A percentile compares a stretch with the other conserved stretches of the same genome.
phyloP scores from a whole-genome alignment of 2,329 filamentous ascomycete genomes.

The Penicillium frequentans region DNA sequence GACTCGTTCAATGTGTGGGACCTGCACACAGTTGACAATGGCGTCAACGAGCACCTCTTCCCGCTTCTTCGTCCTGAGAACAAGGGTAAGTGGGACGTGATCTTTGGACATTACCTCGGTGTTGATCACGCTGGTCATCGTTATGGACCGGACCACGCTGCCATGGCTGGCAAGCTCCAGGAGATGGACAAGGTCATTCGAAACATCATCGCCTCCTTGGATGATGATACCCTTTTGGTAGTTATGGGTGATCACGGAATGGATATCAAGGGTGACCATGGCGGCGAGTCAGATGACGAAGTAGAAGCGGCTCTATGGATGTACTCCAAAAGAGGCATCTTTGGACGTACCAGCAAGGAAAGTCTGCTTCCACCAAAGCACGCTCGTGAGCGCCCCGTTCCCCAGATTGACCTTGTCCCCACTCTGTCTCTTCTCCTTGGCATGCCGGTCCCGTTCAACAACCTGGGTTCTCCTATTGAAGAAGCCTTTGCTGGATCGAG shows the following conservation, averaged over 20 bases:
- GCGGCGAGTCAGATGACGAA: slow-evolving; percentile 96
- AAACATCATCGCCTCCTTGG: slow-evolving; percentile 68
- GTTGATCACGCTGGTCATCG: slow-evolving; percentile 97
- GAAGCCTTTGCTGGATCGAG: slow-evolving; percentile 79
- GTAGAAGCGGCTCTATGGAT: slow-evolving; percentile 95
- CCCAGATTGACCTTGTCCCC: slow-evolving; percentile 92
- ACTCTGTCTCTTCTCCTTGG: slow-evolving; percentile 86
- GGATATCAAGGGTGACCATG: slow-evolving; percentile 95
- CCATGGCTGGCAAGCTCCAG: slow-evolving; percentile 84
- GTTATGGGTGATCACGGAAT: slow-evolving; percentile 99
- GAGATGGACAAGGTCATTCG: slow-evolving; percentile 87
- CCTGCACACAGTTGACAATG: slow-evolving; percentile 93
- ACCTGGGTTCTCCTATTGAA: slow-evolving; percentile 86
- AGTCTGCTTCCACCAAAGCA: slow-evolving; percentile 59
- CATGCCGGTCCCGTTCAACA: slow-evolving; percentile 94
- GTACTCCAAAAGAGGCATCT: slow-evolving; percentile 86
- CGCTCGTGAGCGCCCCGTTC: slow-evolving; percentile 71
- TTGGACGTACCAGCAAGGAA: slow-evolving; percentile 71
- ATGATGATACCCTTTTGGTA: slow-evolving; percentile 83
- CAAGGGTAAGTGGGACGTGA: slow-evolving; percentile 79
- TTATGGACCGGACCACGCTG: slow-evolving; percentile 88
- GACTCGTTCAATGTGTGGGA: slow-evolving; percentile 99
- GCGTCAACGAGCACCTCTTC: slow-evolving; percentile 80
- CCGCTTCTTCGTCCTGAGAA: slow-evolving; percentile 70
- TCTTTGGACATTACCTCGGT: slow-evolving; percentile 90